These are phyloP conservation scores for Penicillium sp. DNA, from an alignment of 2,329 filamentous ascomycete genomes.

Conservation along the genomic window DNA sequence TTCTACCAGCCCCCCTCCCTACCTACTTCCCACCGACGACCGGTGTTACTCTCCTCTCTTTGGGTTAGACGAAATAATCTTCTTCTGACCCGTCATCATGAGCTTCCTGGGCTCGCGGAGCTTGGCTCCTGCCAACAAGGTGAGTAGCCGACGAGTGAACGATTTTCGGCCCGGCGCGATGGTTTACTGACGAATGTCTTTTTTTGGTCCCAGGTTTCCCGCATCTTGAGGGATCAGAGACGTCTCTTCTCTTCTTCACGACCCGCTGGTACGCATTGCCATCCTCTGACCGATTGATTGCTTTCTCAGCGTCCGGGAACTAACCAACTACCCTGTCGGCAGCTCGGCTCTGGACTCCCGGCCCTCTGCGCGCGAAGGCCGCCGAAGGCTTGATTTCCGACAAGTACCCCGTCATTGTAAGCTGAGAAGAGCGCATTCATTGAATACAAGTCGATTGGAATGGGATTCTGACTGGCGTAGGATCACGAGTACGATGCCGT, in stretches of 20 bases:
- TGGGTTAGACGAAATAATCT: slow-evolving; percentile 35
- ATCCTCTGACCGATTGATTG: slow-evolving; percentile 25
- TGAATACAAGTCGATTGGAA: not conserved
- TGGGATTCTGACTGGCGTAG: slow-evolving; percentile 52
- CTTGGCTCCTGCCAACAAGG: slow-evolving; percentile 56
- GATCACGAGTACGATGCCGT: slow-evolving; percentile 99
- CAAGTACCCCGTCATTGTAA: slow-evolving; percentile 93
- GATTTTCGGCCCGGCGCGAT: slow-evolving; percentile 32
- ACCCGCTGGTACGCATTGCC: slow-evolving; percentile 68
- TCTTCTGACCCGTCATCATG: slow-evolving; percentile 51
- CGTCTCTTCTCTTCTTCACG: slow-evolving; percentile 88
- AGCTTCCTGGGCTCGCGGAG: slow-evolving; percentile 58
- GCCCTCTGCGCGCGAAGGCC: slow-evolving; percentile 89
- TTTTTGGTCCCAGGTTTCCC: slow-evolving; percentile 62
- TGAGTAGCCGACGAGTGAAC: slow-evolving; percentile 40
- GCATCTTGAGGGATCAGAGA: slow-evolving; percentile 66
- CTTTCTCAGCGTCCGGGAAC: slow-evolving; percentile 16
- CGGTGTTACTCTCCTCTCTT: slow-evolving; percentile 31
- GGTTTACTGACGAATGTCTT: slow-evolving; percentile 32
- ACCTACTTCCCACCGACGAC: slow-evolving; percentile 26
- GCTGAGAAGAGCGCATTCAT: slow-evolving; percentile 44
- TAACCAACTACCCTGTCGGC: slow-evolving; percentile 38
- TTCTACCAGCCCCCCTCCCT: slow-evolving; percentile 32
- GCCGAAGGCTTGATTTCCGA: slow-evolving; percentile 82
- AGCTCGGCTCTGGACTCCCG: slow-evolving; percentile 86